phyloP scores from a whole-genome alignment of 352 stramenopile species.

The Phytophthora quininea region DNA sequence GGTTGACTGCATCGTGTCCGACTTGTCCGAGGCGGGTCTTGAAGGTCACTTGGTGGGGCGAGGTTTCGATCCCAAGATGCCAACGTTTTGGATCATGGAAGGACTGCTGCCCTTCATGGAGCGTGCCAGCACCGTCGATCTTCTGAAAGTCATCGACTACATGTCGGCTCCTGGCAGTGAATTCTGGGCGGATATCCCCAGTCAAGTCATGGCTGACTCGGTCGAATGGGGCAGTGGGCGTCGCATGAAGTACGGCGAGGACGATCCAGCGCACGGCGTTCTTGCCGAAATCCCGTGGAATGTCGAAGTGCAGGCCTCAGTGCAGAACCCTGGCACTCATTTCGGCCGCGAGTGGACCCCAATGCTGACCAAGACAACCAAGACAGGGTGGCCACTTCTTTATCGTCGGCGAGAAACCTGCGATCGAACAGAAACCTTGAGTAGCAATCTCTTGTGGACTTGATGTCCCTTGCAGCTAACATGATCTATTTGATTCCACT shows the following conservation, averaged over 20 bases:
- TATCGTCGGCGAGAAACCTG: slow-evolving; percentile 41
- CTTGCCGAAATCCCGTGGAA: slow-evolving; percentile 46
- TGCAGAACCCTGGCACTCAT: slow-evolving; percentile 35
- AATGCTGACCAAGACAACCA: slow-evolving; percentile 22
- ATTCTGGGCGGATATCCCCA: slow-evolving; percentile 60
- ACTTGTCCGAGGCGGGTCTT: slow-evolving; percentile 49
- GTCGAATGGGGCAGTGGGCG: slow-evolving; percentile 27
- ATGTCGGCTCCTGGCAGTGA: slow-evolving; percentile 53
- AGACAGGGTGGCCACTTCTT: slow-evolving; percentile 23
- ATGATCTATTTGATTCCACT: too few species aligned
- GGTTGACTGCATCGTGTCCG: slow-evolving; percentile 49
- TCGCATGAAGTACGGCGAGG: slow-evolving; percentile 55
- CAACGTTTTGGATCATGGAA: slow-evolving; percentile 68
- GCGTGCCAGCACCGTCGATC: slow-evolving; percentile 37
- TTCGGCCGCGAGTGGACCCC: slow-evolving; percentile 54
- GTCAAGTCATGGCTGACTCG: slow-evolving; percentile 24
- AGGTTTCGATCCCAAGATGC: slow-evolving; percentile 52
- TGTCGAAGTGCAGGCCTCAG: slow-evolving; percentile 39
- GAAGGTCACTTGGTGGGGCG: slow-evolving; percentile 40
- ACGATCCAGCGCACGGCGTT: slow-evolving; percentile 55
- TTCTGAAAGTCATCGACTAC: slow-evolving; percentile 55
- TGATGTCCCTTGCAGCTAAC: slow-evolving; percentile 6
- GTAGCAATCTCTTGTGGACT: slow-evolving; percentile 17
- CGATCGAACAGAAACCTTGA: slow-evolving; percentile 25
- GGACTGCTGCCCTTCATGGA: slow-evolving; percentile 55